These are phyloP conservation scores for Blastocystis sp. DNA, from an alignment of 352 stramenopile species.

Conservation along the genomic window DNA sequence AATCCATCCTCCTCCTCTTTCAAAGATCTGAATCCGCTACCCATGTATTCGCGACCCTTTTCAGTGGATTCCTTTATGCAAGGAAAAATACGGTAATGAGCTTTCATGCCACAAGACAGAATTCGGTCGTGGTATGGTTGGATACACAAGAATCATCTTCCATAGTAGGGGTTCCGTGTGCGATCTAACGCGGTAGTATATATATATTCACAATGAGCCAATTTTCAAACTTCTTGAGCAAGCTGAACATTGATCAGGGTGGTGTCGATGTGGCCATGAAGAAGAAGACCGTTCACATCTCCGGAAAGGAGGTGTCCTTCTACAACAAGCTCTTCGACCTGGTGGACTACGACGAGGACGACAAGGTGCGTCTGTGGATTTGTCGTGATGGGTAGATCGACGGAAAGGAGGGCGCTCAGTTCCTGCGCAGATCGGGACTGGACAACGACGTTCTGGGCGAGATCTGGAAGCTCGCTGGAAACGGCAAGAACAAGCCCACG, in stretches of 20 bases:
- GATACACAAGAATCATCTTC: too few relatives aligned
- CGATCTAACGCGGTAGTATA: too few relatives aligned
- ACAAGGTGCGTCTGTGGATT: not conserved
- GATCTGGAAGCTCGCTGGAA: constrained; percentile 55
- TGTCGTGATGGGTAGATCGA: constrained; percentile 1
- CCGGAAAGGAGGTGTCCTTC: constrained; percentile 44
- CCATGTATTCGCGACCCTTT: too few relatives aligned
- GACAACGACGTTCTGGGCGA: constrained; percentile 47
- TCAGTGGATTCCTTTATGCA: too few relatives aligned
- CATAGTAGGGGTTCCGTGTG: too few relatives aligned
- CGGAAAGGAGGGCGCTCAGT: constrained; percentile 51
- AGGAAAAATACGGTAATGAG: too few relatives aligned
- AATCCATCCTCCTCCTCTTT: too few relatives aligned
- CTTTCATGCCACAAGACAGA: too few relatives aligned
- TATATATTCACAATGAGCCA: not conserved
- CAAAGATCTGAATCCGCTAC: too few relatives aligned
- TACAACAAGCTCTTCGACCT: constrained; percentile 56
- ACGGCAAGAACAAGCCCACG: constrained; percentile 54
- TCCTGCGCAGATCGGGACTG: constrained; percentile 52
- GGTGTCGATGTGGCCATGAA: constrained; percentile 54
- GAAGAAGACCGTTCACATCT: constrained; percentile 50
- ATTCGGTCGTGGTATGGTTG: too few relatives aligned
- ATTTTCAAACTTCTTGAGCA: constrained; percentile 31
- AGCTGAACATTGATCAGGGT: constrained; percentile 48
- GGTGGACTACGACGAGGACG: constrained; percentile 43